These are phyloP conservation scores for Cyclostephanos tholiformis DNA, from an alignment of 108 stramenopile genomes.

Conservation along the genomic window DNA sequence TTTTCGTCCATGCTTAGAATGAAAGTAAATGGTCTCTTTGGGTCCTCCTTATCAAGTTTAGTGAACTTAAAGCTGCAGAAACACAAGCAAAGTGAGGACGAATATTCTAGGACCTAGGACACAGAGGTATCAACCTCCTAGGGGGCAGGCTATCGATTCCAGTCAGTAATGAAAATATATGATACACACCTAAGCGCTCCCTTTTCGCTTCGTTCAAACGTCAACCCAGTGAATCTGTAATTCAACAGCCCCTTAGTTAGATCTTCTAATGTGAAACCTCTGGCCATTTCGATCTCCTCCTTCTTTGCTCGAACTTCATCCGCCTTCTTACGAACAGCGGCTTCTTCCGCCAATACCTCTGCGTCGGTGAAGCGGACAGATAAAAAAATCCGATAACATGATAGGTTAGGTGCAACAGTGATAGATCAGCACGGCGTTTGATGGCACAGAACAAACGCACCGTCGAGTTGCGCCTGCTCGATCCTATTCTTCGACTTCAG, in stretches of 20 bases:
- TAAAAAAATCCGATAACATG: background rate
- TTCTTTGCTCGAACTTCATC: constrained; percentile 31
- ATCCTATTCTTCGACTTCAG: constrained; percentile 15
- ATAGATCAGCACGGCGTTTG: background rate
- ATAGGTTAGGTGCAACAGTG: background rate
- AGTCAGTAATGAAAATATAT: background rate
- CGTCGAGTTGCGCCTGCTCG: constrained; percentile 27
- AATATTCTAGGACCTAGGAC: background rate
- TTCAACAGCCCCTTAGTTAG: constrained; percentile 45
- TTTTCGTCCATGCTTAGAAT: constrained; percentile 7
- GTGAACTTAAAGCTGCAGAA: constrained; percentile 32
- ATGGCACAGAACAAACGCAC: background rate
- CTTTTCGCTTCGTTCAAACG: constrained; percentile 36
- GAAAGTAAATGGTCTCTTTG: constrained; percentile 19
- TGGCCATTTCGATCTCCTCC: constrained; percentile 25
- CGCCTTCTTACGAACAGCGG: constrained; percentile 14
- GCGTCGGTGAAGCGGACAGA: background rate
- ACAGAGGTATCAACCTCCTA: too few relatives aligned
- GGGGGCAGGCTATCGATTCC: background rate
- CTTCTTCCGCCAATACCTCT: constrained; percentile 27
- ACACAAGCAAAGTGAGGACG: background rate
- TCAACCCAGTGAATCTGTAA: constrained; percentile 44
- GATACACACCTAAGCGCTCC: constrained; percentile 24
- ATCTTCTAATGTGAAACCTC: constrained; percentile 38
- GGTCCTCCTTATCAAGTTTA: constrained; percentile 11